These are phyloP conservation scores for Halophytophthora polymorphica DNA, from an alignment of 352 stramenopile genomes.

Conservation along the genomic window DNA sequence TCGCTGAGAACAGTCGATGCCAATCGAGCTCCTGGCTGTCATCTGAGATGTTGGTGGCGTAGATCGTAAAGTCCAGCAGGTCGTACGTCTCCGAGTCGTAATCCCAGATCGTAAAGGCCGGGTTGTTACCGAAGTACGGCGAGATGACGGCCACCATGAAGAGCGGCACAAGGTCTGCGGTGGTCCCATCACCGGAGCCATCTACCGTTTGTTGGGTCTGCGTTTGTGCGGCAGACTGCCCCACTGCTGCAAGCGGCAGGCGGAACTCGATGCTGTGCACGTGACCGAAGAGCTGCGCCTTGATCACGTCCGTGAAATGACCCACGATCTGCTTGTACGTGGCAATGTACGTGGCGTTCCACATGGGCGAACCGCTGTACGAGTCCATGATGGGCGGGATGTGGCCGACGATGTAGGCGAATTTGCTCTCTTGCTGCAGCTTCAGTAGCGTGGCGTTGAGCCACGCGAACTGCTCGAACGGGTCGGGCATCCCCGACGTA, in stretches of 20 bases:
- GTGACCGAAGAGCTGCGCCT: constrained; percentile 90
- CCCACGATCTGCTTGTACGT: constrained; percentile 77
- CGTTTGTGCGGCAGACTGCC: constrained; percentile 4
- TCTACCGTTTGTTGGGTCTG: constrained; percentile 7
- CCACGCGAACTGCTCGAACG: constrained; percentile 89
- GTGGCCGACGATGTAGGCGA: constrained; percentile 86
- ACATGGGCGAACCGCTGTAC: constrained; percentile 81
- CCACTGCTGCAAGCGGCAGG: constrained; percentile 26
- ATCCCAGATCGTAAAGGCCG: constrained; percentile 80
- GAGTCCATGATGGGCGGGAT: constrained; percentile 90
- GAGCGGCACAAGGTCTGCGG: constrained; percentile 53
- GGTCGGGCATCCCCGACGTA: constrained; percentile 63
- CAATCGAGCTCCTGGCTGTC: constrained; percentile 25
- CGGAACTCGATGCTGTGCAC: constrained; percentile 91
- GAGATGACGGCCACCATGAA: constrained; percentile 74
- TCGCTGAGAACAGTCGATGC: constrained; percentile 30
- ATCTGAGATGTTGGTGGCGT: constrained; percentile 53
- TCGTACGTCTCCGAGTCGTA: constrained; percentile 59
- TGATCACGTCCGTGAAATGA: constrained; percentile 57
- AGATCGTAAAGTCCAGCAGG: constrained; percentile 64
- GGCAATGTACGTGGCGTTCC: constrained; percentile 78
- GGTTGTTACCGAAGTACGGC: constrained; percentile 83
- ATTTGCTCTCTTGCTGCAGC: constrained; percentile 35
- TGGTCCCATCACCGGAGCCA: constrained; percentile 6
- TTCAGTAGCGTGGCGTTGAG: constrained; percentile 56